Percentiles rank a stretch among this genome's conserved stretches.
phyloP scores from a whole-genome alignment of 306 rosid species.

The Prosopis cineraria region DNA sequence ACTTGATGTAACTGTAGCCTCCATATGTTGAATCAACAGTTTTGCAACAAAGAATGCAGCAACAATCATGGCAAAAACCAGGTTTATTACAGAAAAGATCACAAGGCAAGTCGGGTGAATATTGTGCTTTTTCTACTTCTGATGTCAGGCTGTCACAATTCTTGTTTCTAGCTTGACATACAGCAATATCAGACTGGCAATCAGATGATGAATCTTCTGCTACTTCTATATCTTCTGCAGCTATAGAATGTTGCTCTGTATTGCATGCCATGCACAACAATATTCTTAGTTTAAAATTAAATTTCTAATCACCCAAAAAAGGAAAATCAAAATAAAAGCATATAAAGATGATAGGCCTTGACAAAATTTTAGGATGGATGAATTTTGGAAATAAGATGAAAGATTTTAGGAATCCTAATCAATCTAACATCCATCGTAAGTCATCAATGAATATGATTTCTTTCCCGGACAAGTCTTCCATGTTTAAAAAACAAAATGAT shows the following conservation, averaged over 20 bases:
- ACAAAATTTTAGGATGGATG: not conserved
- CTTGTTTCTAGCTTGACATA: slow-evolving; percentile 11
- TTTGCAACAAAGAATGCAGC: slow-evolving; percentile 15
- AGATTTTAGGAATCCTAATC: not conserved
- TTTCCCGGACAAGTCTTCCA: not conserved
- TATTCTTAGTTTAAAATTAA: not conserved
- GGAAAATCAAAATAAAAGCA: not conserved
- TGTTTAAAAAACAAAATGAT: not conserved
- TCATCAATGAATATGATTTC: not conserved
- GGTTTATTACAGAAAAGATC: slow-evolving; percentile 13
- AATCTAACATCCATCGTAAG: not conserved
- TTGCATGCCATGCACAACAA: not conserved
- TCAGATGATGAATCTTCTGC: not conserved
- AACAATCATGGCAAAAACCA: slow-evolving; percentile 10
- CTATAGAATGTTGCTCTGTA: not conserved
- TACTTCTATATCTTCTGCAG: not conserved
- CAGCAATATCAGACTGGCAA: not conserved
- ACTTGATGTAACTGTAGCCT: slow-evolving; percentile 16
- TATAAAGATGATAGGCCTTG: not conserved
- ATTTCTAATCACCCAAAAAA: not conserved
- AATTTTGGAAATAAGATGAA: not conserved
- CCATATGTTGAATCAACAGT: slow-evolving; percentile 8
- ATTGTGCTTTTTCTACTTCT: not conserved
- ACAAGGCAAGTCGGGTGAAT: slow-evolving; percentile 2
- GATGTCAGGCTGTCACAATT: slow-evolving; percentile 1